Conservation (phyloP, 768 basidiomycete species). For the Lentinula edodes region DNA sequence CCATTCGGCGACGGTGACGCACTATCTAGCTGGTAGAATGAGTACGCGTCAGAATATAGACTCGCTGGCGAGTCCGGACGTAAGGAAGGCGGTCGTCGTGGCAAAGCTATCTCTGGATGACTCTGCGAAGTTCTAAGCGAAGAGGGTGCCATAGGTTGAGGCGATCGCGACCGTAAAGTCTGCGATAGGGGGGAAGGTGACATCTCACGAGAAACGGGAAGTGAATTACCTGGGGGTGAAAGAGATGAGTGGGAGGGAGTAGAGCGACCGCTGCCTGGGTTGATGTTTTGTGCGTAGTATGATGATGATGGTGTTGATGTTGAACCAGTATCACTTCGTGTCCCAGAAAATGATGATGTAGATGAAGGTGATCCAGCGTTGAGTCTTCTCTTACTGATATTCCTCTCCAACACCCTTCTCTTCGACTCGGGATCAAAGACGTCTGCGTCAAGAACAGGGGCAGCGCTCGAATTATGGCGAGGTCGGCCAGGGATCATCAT, state of each 20-base stretch:
- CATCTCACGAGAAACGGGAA: not conserved
- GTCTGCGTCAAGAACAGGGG: not conserved
- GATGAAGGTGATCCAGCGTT: not conserved
- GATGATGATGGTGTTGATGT: not conserved
- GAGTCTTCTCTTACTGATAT: constrained; percentile 23
- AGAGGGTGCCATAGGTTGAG: constrained; percentile 6
- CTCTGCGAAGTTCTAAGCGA: constrained; percentile 5
- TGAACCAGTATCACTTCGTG: not conserved
- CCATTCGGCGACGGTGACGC: constrained; percentile 21
- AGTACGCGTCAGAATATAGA: constrained; percentile 58
- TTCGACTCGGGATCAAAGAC: constrained; percentile 38
- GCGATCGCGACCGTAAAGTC: not conserved
- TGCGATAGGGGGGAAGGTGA: not conserved
- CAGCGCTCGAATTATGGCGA: constrained; percentile 7
- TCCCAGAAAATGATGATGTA: not conserved
- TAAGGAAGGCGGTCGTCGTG: constrained; percentile 28
- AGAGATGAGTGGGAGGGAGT: not conserved
- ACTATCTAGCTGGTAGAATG: constrained; percentile 57
- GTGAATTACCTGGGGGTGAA: not conserved
- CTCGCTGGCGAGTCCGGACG: constrained; percentile 31
- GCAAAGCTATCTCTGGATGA: constrained; percentile 14
- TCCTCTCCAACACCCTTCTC: constrained; percentile 52
- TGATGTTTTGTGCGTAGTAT: not conserved
- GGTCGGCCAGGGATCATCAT: not conserved
- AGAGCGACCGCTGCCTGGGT: not conserved